Percentiles rank a stretch among this genome's conserved stretches.
phyloP scores from a whole-genome alignment of 139 green algal species.

The Deuterostichococcus epilithicus region DNA sequence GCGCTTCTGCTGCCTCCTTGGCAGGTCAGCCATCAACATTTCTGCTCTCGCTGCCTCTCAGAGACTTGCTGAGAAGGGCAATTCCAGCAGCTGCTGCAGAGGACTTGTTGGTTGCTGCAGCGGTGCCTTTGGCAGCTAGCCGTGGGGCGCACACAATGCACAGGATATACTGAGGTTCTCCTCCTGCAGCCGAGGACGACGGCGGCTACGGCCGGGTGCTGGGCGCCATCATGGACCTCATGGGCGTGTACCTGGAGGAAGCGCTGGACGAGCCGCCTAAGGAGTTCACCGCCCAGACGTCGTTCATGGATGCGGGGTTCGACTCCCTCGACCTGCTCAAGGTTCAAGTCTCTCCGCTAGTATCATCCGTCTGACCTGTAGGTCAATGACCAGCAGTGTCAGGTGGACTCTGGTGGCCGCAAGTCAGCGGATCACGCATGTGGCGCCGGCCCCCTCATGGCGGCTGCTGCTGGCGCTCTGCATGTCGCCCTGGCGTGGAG shows the following conservation, averaged over 20 bases:
- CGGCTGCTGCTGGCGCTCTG: neutral
- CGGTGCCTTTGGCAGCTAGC: no score
- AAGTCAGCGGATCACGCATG: no score
- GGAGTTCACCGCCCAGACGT: conserved; percentile 9
- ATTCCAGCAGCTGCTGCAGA: no score
- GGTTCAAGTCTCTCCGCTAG: conserved; percentile 7
- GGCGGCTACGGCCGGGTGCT: neutral
- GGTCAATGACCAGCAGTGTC: no score
- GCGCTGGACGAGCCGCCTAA: neutral
- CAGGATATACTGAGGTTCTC: no score
- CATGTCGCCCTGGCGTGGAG: no score
- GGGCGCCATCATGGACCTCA: neutral
- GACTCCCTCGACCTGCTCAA: conserved; percentile 41
- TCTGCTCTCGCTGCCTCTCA: neutral
- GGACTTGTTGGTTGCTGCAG: no score
- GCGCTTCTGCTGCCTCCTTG: no score
- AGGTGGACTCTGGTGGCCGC: no score
- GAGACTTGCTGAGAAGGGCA: neutral
- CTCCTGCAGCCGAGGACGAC: neutral
- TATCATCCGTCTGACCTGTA: neutral
- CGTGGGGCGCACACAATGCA: no score
- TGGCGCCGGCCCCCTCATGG: no score
- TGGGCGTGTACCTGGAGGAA: conserved; percentile 9
- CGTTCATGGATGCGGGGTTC: conserved; percentile 29
- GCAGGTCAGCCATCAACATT: no score